Evolutionary conservation across 2,329 filamentous ascomycete species (phyloP).

Genomic region (Sclerotinia nivalis): DNA sequence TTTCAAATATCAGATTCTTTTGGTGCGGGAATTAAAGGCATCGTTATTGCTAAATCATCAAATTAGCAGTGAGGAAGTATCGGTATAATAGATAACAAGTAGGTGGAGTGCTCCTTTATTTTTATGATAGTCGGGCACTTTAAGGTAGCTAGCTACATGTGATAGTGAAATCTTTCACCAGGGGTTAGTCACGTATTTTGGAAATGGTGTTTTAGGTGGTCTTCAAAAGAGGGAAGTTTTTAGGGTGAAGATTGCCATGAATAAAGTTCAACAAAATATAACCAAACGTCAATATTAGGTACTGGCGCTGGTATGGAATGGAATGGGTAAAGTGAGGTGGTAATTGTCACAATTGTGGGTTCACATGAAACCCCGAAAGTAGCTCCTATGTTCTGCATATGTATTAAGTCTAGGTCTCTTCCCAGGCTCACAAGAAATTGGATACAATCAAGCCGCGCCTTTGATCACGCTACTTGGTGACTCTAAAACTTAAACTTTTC

Average conservation of each 20-base stretch:
- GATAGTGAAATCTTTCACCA: neutral
- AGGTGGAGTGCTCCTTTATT: accelerated
- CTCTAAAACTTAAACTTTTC: neutral
- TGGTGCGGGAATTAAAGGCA: too few relatives aligned
- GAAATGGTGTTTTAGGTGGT: neutral
- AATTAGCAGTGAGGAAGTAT: neutral
- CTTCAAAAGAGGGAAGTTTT: too few relatives aligned
- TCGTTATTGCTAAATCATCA: too few relatives aligned
- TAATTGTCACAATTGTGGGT: neutral
- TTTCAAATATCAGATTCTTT: too few relatives aligned
- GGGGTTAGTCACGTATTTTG: neutral
- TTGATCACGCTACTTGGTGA: neutral
- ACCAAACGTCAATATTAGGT: neutral
- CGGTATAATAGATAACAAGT: neutral
- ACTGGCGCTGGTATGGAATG: neutral
- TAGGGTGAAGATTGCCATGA: neutral
- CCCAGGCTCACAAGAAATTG: neutral
- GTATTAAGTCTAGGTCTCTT: neutral
- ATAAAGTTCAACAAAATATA: neutral
- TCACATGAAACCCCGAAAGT: neutral
- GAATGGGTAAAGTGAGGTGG: too few relatives aligned
- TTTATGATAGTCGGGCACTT: neutral
- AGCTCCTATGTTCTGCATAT: neutral
- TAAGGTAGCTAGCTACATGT: neutral
- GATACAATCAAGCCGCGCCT: neutral